phyloP scores from a whole-genome alignment of 805 yeast genomes.

The Blastobotrys terrestris region DNA sequence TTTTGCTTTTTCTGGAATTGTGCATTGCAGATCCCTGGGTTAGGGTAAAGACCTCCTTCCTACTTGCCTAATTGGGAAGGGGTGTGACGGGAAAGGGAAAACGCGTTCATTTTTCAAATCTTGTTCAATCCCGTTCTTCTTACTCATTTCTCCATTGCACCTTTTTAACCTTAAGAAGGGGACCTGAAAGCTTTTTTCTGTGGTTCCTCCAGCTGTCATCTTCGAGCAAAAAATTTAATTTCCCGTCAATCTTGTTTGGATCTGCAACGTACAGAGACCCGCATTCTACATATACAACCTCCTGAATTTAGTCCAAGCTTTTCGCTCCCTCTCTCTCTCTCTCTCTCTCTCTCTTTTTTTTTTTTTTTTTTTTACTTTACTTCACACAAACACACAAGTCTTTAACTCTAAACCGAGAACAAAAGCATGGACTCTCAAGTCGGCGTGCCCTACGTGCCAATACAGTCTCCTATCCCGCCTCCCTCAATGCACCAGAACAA shows the following conservation, averaged over 20 bases:
- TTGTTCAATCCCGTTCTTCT: background rate
- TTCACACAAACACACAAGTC: background rate
- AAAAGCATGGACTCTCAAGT: background rate
- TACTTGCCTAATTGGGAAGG: background rate
- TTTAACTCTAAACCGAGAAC: no score
- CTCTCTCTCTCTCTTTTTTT: background rate
- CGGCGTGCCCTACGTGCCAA: background rate
- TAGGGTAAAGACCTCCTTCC: background rate
- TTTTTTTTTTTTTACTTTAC: background rate
- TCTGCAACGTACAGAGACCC: background rate
- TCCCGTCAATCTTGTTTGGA: background rate
- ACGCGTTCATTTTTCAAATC: background rate
- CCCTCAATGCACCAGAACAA: background rate
- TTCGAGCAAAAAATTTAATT: background rate
- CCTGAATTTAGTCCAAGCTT: background rate
- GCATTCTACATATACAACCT: background rate
- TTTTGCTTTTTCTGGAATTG: background rate
- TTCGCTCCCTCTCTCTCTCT: no score
- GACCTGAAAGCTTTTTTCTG: background rate
- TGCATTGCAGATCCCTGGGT: background rate
- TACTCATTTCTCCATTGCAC: background rate
- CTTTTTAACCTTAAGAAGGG: background rate
- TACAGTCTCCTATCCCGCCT: background rate
- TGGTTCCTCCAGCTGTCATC: background rate
- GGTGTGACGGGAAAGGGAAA: background rate